phyloP scores from a whole-genome alignment of 108 stramenopile species.

The Nitzschia sp. region DNA sequence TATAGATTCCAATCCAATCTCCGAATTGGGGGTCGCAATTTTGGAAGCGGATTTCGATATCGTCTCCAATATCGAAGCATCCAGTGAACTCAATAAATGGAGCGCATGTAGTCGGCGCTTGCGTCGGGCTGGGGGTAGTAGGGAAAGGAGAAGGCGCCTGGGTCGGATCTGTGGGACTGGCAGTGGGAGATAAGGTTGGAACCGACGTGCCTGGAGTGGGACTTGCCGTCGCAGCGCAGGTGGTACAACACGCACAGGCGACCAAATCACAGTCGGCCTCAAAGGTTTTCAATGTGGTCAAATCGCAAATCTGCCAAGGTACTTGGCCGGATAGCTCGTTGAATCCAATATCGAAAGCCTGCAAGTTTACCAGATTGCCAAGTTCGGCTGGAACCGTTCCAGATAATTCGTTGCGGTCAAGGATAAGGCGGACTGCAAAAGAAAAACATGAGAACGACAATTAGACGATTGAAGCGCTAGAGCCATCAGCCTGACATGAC shows the following conservation, averaged over 20 bases:
- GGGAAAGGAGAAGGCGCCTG: not conserved
- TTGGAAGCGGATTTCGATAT: constrained; percentile 12
- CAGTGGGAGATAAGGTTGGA: not conserved
- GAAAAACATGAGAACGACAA: too few relatives aligned
- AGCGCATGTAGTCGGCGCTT: constrained; percentile 8
- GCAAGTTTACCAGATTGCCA: constrained; percentile 30
- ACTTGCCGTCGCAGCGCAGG: constrained; percentile 1
- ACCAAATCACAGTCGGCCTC: constrained; percentile 19
- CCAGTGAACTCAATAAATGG: not conserved
- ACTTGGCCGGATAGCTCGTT: constrained; percentile 36
- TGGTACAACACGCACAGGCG: constrained; percentile 31
- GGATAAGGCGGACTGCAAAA: constrained; percentile 9
- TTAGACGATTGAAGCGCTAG: too few relatives aligned
- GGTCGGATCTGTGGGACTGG: constrained; percentile 2
- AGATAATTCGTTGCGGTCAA: constrained; percentile 26
- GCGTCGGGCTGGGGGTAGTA: not conserved
- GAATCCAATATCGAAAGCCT: constrained; percentile 21
- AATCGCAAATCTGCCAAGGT: constrained; percentile 26
- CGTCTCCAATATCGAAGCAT: constrained; percentile 7
- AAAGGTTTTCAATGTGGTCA: constrained; percentile 12
- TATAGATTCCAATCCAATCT: constrained; percentile 44
- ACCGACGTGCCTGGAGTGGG: constrained; percentile 3
- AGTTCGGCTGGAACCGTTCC: constrained; percentile 38
- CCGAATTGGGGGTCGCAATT: constrained; percentile 26
- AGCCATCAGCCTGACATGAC: too few relatives aligned